Base-by-base conservation (phyloP, 495 filamentous ascomycete genomes). In the Aspergillus bridgeri region DNA sequence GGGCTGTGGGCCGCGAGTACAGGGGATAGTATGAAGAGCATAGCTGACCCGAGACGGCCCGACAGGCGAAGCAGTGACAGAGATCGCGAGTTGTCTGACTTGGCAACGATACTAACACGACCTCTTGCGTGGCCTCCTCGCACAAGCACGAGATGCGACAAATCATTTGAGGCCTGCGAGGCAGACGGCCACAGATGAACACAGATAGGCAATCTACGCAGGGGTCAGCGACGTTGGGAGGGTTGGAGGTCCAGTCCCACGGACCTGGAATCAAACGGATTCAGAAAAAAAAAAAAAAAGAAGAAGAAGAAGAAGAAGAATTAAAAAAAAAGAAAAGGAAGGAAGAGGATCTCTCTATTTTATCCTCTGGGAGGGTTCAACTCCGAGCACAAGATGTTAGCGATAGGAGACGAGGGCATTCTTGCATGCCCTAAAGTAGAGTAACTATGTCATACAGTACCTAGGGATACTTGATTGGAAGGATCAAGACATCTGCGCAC, bases 11-110 rank as follows among this genome's bases (percentile, higher is more conserved):
- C 6, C 59, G 54, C 44, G 60, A 61, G 68, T 69, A 65, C 50
- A 83, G 61, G 11, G 67, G 53, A 25, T 80, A 70, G 59, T 85
- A 85, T 2, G 80, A 80, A 22, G 76, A 75, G 54, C 73, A 83
- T 5, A 89, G 73, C 9, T 81, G 72, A 22, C 88, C 88, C 15
- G 80, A 81, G 8, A 75, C 68, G 38, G 79, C 77, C 27, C 86
- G 83, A 68, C 86, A 90, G 38, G 67, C 76, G 58, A 67, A 62
- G 74, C 88, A 91, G 63, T 89, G 86, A 68, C 87, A 91, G 56
- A 91, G 62, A 42, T 75, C 67, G 21, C 75, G 65, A 5, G 68
- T 59, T 11, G 65, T 63, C 21, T 66, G 63, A 49, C 65, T 65
- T 47, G 61, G 56, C 17, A 51, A 62, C 24, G 61, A 58, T 47